A percentile compares a stretch with the other conserved stretches of the same genome.
These are phyloP conservation scores for Pleurotus citrinopileatus DNA, from an alignment of 768 basidiomycete genomes.

Conservation along the genomic window DNA sequence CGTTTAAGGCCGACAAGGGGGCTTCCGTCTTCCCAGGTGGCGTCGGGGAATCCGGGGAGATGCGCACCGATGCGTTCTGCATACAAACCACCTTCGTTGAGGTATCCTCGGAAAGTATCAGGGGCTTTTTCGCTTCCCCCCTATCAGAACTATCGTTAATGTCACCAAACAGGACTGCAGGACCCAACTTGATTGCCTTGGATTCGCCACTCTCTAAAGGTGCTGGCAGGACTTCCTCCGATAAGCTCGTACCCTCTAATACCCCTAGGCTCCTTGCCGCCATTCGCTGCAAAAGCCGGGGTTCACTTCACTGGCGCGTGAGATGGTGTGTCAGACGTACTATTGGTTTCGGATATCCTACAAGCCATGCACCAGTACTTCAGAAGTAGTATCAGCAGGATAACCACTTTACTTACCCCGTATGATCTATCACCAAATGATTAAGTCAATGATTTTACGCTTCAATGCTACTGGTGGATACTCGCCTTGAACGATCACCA, in stretches of 20 bases:
- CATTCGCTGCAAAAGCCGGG: conserved; percentile 31
- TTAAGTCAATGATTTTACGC: neutral
- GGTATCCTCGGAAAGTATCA: conserved; percentile 44
- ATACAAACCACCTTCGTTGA: conserved; percentile 50
- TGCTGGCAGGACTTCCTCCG: conserved; percentile 31
- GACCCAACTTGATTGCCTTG: conserved; percentile 38
- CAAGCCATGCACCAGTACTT: neutral
- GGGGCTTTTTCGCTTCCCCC: conserved; percentile 37
- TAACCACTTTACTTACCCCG: conserved; percentile 32
- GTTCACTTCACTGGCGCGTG: neutral
- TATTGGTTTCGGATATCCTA: conserved; percentile 47
- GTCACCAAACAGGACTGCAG: neutral
- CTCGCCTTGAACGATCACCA: conserved; percentile 34
- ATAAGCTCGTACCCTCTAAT: conserved; percentile 42
- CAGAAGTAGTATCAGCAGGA: neutral
- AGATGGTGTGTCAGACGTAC: conserved; percentile 23
- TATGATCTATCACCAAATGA: conserved; percentile 36
- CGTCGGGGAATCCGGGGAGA: conserved; percentile 43
- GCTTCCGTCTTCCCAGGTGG: conserved; percentile 31
- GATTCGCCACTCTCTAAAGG: conserved; percentile 37
- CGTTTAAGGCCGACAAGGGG: conserved; percentile 29
- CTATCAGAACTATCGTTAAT: conserved; percentile 14
- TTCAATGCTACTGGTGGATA: neutral
- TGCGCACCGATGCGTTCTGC: conserved; percentile 50
- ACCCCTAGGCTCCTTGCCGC: conserved; percentile 48